A percentile compares a stretch with the other conserved stretches of the same genome.
These are phyloP conservation scores for Colletotrichum tanaceti DNA, from an alignment of 2,329 filamentous ascomycete species.

Conservation along the genomic window DNA sequence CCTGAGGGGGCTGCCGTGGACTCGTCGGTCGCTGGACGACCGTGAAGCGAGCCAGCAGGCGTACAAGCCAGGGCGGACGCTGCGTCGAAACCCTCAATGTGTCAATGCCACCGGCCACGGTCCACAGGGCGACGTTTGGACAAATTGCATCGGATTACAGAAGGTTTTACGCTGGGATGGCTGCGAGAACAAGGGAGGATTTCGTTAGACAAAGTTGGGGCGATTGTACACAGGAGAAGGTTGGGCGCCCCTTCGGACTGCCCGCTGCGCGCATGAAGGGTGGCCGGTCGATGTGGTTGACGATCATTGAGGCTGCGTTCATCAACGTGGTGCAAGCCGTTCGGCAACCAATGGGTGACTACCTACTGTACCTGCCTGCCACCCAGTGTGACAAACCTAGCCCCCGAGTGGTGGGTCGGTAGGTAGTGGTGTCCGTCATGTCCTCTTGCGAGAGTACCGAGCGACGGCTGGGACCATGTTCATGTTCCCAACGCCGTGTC, in stretches of 20 bases:
- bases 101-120: slow-evolving; percentile 27
- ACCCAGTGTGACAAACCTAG: neutral
- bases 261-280: slow-evolving; percentile 15
- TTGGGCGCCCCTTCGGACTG: slow-evolving; percentile 6
- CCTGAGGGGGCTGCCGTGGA: neutral
- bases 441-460: neutral
- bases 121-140: slow-evolving; percentile 28
- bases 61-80: slow-evolving; percentile 15
- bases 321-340: slow-evolving; percentile 2
- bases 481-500: neutral
- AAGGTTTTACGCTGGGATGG: slow-evolving; percentile 32
- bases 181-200: slow-evolving; percentile 16
- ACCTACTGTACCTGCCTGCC: no score
- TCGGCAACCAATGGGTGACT: neutral
- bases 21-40: neutral
- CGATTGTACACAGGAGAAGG: neutral
- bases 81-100: slow-evolving; percentile 38
- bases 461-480: slow-evolving; percentile 3
- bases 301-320: slow-evolving; percentile 30
- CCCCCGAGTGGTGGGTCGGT: neutral
- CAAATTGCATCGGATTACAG: slow-evolving; percentile 20
- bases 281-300: slow-evolving; percentile 13
- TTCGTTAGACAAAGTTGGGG: slow-evolving; percentile 30
- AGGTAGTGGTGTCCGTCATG: slow-evolving; percentile 13
- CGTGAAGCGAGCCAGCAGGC: slow-evolving; percentile 9